These are phyloP conservation scores for Senna tora DNA, from an alignment of 306 rosid genomes.

Conservation along the genomic window DNA sequence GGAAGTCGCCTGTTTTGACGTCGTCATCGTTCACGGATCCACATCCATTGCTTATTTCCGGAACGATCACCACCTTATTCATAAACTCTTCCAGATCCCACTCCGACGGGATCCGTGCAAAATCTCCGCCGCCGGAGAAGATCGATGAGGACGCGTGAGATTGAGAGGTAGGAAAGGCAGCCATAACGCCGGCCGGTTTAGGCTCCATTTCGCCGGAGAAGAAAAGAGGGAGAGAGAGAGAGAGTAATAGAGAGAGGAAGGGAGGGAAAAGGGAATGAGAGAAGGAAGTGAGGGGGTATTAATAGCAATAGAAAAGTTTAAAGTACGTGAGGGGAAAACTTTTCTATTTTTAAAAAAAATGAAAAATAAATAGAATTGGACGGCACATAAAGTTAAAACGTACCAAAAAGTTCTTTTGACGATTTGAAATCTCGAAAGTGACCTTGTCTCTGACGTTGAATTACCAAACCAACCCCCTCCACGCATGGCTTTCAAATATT, in stretches of 20 bases:
- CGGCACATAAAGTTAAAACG: slow-evolving; percentile 64
- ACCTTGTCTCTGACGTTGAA: slow-evolving; percentile 29
- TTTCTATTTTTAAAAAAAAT: background rate
- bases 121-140: slow-evolving; percentile 4
- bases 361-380: slow-evolving; percentile 37
- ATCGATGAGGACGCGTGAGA: slow-evolving; percentile 27
- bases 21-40: slow-evolving; percentile 24
- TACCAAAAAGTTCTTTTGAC: slow-evolving; percentile 27
- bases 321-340: slow-evolving; percentile 7
- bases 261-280: slow-evolving; percentile 42
- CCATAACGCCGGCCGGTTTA: slow-evolving; percentile 9
- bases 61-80: background rate
- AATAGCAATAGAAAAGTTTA: slow-evolving; percentile 29
- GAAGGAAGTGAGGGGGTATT: slow-evolving; percentile 39
- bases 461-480: slow-evolving; percentile 30
- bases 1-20: slow-evolving; percentile 32
- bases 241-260: slow-evolving; percentile 29
- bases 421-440: slow-evolving; percentile 36
- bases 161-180: slow-evolving; percentile 10
- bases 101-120: slow-evolving; percentile 57
- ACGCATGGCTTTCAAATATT: background rate
- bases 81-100: slow-evolving; percentile 48
- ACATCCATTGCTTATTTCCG: slow-evolving; percentile 4
- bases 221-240: background rate
- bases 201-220: slow-evolving; percentile 45